Percentiles rank a stretch among this genome's conserved stretches.
These are phyloP conservation scores for Xylariaceae sp. DNA, from an alignment of 2,329 filamentous ascomycete genomes.

Conservation along the genomic window DNA sequence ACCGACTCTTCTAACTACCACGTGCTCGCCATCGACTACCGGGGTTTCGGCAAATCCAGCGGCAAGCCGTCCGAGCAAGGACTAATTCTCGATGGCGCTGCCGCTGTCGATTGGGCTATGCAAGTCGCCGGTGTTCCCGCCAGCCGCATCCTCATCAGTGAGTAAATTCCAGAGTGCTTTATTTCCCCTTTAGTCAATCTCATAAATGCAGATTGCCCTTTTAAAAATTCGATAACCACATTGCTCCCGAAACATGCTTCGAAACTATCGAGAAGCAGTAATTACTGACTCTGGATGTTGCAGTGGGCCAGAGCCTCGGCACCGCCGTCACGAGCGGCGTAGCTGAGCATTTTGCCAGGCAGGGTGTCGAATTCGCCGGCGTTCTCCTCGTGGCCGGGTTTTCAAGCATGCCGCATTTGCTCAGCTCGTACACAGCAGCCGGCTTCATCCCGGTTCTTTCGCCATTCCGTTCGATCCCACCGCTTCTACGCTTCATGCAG, in stretches of 20 bases:
- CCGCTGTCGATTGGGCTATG: slow-evolving; percentile 74
- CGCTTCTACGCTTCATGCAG: slow-evolving; percentile 63
- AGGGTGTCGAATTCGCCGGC: slow-evolving; percentile 72
- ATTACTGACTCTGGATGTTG: too few species aligned
- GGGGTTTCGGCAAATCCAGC: slow-evolving; percentile 81
- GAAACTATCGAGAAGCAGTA: too few species aligned
- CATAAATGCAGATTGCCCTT: too few species aligned
- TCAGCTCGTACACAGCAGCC: slow-evolving; percentile 77
- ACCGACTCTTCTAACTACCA: slow-evolving; percentile 75
- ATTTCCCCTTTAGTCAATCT: too few species aligned
- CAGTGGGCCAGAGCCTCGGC: slow-evolving; percentile 87
- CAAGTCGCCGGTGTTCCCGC: slow-evolving; percentile 65
- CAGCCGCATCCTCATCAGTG: slow-evolving; percentile 73
- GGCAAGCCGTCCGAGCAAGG: slow-evolving; percentile 81
- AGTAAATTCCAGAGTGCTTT: too few species aligned
- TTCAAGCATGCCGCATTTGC: slow-evolving; percentile 70
- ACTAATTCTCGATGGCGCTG: slow-evolving; percentile 75
- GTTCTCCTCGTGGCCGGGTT: slow-evolving; percentile 82
- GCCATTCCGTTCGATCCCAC: slow-evolving; percentile 70
- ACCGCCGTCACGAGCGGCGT: slow-evolving; percentile 81
- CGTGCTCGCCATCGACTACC: slow-evolving; percentile 87
- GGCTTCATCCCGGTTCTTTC: slow-evolving; percentile 79
- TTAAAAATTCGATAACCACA: too few species aligned
- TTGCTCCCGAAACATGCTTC: too few species aligned
- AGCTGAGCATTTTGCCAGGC: slow-evolving; percentile 67